Percentiles rank a stretch among this genome's conserved stretches.
Evolutionary conservation across 768 basidiomycete species (phyloP).

Genomic region (Cyathus striatus): DNA sequence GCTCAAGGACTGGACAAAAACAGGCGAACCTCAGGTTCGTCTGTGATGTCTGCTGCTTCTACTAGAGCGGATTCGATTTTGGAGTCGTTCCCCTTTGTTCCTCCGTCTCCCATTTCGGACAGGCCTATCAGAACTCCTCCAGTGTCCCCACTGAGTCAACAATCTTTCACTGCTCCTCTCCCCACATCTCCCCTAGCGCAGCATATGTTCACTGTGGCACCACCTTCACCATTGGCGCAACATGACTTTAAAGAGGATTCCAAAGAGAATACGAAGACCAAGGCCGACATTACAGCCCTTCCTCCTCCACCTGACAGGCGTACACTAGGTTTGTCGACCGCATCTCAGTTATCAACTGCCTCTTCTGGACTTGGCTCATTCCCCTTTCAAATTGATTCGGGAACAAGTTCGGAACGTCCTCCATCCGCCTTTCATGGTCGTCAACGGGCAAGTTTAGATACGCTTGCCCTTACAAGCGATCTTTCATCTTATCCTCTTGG

Average conservation of each 20-base stretch:
- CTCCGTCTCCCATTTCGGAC: constrained; percentile 85
- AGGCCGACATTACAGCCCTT: constrained; percentile 22
- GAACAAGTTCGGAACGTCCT: constrained; percentile 34
- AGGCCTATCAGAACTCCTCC: constrained; percentile 71
- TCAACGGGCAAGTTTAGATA: constrained; percentile 80
- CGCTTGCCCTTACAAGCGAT: constrained; percentile 77
- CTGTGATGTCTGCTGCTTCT: constrained; percentile 61
- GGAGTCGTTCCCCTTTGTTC: constrained; percentile 85
- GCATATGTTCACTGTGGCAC: constrained; percentile 37
- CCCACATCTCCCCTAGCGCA: constrained; percentile 59
- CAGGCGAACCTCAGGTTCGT: constrained; percentile 58
- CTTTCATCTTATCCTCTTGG: constrained; percentile 79
- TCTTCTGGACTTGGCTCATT: constrained; percentile 81
- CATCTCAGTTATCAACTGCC: constrained; percentile 70
- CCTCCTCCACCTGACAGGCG: constrained; percentile 57
- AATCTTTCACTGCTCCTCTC: constrained; percentile 38
- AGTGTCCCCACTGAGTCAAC: constrained; percentile 65
- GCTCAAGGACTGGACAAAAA: constrained; percentile 44
- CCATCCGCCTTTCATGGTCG: constrained; percentile 31
- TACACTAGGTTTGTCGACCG: constrained; percentile 67
- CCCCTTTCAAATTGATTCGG: constrained; percentile 81
- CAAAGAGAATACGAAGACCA: constrained; percentile 8
- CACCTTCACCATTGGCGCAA: constrained; percentile 55
- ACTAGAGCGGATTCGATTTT: constrained; percentile 80
- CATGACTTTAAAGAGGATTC: constrained; percentile 30